These are phyloP conservation scores for Yamadazyma dendronema DNA, from an alignment of 1,139 yeast genomes.

Conservation along the genomic window DNA sequence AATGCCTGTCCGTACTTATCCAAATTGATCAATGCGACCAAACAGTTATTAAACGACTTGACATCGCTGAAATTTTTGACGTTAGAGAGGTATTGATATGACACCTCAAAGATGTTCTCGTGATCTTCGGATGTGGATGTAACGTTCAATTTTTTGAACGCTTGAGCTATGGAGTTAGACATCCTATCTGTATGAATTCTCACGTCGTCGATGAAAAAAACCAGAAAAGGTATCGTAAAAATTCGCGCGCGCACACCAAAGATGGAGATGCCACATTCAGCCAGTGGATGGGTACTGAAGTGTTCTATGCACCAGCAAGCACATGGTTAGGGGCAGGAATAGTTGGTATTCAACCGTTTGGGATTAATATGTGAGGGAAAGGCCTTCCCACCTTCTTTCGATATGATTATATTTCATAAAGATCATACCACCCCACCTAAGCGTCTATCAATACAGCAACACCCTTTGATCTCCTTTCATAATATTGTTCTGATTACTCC, in stretches of 20 bases:
- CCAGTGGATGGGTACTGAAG: too few relatives aligned
- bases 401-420: too few relatives aligned
- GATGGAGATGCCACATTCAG: background rate
- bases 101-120: constrained; percentile 39
- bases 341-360: too few relatives aligned
- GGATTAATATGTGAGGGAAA: too few relatives aligned
- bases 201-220: constrained; percentile 12
- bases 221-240: too few relatives aligned
- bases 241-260: constrained; percentile 3
- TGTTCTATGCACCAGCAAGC: too few relatives aligned
- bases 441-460: too few relatives aligned
- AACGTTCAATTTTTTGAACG: constrained; percentile 42
- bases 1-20: constrained; percentile 65
- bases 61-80: constrained; percentile 45
- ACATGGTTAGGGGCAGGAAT: too few relatives aligned
- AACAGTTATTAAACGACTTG: constrained; percentile 56
- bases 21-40: constrained; percentile 69
- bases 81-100: constrained; percentile 43
- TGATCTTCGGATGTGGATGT: constrained; percentile 32
- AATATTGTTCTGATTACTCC: too few relatives aligned
- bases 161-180: constrained; percentile 44
- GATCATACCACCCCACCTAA: too few relatives aligned
- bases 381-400: too few relatives aligned
- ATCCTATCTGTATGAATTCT: constrained; percentile 14
- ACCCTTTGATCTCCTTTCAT: too few relatives aligned